Evolutionary conservation across 257 asterid species (phyloP).

Genomic region (Coffea canephora): DNA sequence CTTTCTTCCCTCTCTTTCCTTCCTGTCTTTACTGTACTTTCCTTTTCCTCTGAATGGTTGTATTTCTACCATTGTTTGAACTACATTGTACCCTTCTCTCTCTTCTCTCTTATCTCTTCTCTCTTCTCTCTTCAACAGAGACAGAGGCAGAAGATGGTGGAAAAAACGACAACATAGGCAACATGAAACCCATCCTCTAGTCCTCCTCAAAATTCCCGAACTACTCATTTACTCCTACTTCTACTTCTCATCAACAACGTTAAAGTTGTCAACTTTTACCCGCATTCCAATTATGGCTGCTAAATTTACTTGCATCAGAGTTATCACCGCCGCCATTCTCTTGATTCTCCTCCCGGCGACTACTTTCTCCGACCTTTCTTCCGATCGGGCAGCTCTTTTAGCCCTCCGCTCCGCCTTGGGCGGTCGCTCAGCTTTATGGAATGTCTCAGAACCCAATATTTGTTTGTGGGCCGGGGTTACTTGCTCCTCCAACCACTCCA

Average conservation of each 20-base stretch:
- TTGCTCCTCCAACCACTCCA: conserved; percentile 52
- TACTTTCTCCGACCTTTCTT: conserved; percentile 47
- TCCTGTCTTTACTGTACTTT: neutral
- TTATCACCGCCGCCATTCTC: conserved; percentile 5
- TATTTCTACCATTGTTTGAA: too few relatives aligned
- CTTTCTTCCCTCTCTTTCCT: neutral
- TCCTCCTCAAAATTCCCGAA: neutral
- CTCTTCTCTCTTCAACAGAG: neutral
- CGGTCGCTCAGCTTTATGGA: conserved; percentile 77
- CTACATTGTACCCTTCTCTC: neutral
- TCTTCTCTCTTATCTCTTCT: neutral
- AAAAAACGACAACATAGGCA: neutral
- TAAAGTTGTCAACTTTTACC: neutral
- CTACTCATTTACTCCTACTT: neutral
- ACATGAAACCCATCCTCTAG: conserved; percentile 20
- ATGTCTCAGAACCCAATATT: conserved; percentile 54
- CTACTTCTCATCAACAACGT: neutral
- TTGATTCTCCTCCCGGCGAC: conserved; percentile 27
- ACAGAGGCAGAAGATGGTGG: neutral
- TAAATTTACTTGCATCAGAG: conserved; percentile 12
- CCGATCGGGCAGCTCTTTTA: conserved; percentile 78
- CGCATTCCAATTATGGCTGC: conserved; percentile 11
- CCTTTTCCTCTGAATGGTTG: neutral
- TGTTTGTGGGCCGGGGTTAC: conserved; percentile 76
- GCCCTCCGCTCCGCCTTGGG: conserved; percentile 73